phyloP scores from a whole-genome alignment of 257 asterid genomes.

The Cruciata laevipes region DNA sequence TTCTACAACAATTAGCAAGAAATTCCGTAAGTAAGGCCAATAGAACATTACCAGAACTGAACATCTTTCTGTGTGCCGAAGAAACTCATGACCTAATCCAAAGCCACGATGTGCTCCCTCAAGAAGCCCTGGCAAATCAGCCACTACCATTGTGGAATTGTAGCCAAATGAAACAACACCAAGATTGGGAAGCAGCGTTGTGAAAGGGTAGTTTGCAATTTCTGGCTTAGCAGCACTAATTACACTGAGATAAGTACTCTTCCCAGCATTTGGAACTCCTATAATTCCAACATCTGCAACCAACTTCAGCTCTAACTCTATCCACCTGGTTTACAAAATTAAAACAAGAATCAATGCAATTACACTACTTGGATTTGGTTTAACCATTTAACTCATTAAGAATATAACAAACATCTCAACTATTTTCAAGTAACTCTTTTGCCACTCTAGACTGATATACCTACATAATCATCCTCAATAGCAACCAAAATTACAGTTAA shows the following conservation, averaged over 20 bases:
- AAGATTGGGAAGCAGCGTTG: conserved; percentile 96
- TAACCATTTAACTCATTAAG: neutral
- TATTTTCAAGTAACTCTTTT: neutral
- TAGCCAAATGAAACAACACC: conserved; percentile 92
- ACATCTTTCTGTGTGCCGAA: conserved; percentile 93
- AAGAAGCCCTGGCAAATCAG: conserved; percentile 90
- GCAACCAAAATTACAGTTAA: neutral
- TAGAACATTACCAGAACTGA: conserved; percentile 61
- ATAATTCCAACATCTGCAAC: conserved; percentile 98
- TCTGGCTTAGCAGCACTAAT: conserved; percentile 91
- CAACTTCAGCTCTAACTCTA: conserved; percentile 88
- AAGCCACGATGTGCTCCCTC: conserved; percentile 98
- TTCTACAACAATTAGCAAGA: neutral
- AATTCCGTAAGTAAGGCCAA: neutral
- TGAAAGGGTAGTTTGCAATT: conserved; percentile 92
- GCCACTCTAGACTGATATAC: neutral
- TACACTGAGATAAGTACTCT: conserved; percentile 93
- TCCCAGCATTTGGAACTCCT: conserved; percentile 98
- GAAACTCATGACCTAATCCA: conserved; percentile 95
- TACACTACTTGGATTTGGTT: neutral
- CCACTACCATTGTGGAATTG: conserved; percentile 82
- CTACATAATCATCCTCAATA: neutral
- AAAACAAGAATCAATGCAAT: neutral
- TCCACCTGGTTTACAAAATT: conserved; percentile 61
- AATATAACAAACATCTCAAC: neutral